Conservation (phyloP, 2,329 filamentous ascomycete species). For the Cylindrodendrum hubeiense region DNA sequence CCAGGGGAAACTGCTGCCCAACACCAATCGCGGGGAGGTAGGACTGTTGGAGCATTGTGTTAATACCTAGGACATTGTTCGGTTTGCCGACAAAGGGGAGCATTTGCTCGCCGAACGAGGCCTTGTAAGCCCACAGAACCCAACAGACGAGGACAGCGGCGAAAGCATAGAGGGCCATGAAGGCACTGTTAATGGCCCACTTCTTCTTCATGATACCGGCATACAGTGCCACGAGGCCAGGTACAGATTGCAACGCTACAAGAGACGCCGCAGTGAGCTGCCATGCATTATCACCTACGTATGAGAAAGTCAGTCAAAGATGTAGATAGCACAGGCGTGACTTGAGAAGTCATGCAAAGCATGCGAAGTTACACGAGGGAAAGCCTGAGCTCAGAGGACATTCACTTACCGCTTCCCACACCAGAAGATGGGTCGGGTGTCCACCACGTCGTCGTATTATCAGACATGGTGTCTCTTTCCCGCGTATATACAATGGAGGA, state of each 20-base stretch:
- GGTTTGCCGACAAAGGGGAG: constrained; percentile 25
- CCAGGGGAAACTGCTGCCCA: constrained; percentile 25
- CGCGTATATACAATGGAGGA: no score
- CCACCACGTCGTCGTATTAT: constrained; percentile 15
- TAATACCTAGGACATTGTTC: constrained; percentile 24
- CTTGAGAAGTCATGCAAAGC: no score
- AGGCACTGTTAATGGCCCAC: constrained; percentile 31
- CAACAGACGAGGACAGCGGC: constrained; percentile 26
- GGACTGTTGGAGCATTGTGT: constrained; percentile 25
- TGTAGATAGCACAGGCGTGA: neutral
- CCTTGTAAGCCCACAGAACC: constrained; percentile 30
- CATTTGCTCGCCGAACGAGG: constrained; percentile 28
- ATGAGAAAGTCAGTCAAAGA: neutral
- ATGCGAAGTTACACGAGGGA: no score
- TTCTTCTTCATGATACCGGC: constrained; percentile 29
- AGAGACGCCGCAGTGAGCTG: constrained; percentile 29
- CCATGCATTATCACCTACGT: constrained; percentile 28
- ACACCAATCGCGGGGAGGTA: constrained; percentile 26
- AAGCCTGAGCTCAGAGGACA: no score
- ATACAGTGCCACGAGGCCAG: constrained; percentile 26
- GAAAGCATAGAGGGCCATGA: constrained; percentile 30
- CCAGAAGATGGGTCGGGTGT: constrained; percentile 16
- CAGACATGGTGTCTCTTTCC: constrained; percentile 3
- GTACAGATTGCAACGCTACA: constrained; percentile 25
- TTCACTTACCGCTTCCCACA: constrained; percentile 16